These are phyloP conservation scores for Peronosclerospora sorghi DNA, from an alignment of 352 stramenopile genomes.

Conservation along the genomic window DNA sequence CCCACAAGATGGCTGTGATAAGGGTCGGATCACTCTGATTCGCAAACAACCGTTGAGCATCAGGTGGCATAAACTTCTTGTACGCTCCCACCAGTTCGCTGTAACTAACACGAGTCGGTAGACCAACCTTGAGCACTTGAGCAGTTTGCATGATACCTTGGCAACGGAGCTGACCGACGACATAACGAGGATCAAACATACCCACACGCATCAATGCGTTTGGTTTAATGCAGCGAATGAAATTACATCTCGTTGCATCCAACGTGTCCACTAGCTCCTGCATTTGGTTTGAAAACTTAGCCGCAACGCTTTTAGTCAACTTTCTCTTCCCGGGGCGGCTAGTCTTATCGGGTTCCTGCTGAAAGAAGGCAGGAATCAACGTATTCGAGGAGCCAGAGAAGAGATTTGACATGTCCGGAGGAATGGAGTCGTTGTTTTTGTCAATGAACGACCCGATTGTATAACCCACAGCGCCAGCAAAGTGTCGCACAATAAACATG, in stretches of 20 bases:
- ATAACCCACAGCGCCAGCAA: constrained; percentile 84
- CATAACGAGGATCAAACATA: constrained; percentile 81
- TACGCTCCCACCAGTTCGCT: constrained; percentile 81
- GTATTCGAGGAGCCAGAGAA: constrained; percentile 63
- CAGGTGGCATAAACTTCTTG: constrained; percentile 60
- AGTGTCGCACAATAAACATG: constrained; percentile 86
- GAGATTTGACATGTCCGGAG: constrained; percentile 70
- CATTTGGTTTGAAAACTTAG: constrained; percentile 83
- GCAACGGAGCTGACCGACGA: constrained; percentile 83
- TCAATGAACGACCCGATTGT: constrained; percentile 85
- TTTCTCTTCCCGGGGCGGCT: constrained; percentile 66
- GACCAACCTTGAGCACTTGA: constrained; percentile 83
- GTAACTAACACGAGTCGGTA: constrained; percentile 85
- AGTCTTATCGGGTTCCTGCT: constrained; percentile 35
- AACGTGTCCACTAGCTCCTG: constrained; percentile 80
- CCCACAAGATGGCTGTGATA: constrained; percentile 83
- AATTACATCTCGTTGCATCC: constrained; percentile 76
- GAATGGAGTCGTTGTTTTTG: constrained; percentile 88
- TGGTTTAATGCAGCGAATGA: constrained; percentile 89
- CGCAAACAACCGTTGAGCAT: constrained; percentile 64
- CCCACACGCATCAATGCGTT: constrained; percentile 70
- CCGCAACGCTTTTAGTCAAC: constrained; percentile 54
- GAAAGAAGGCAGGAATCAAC: constrained; percentile 57
- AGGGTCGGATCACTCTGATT: constrained; percentile 79
- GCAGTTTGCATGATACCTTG: constrained; percentile 84